Evolutionary conservation across 2,329 filamentous ascomycete species (phyloP).

Genomic region (Verticillium longisporum): DNA sequence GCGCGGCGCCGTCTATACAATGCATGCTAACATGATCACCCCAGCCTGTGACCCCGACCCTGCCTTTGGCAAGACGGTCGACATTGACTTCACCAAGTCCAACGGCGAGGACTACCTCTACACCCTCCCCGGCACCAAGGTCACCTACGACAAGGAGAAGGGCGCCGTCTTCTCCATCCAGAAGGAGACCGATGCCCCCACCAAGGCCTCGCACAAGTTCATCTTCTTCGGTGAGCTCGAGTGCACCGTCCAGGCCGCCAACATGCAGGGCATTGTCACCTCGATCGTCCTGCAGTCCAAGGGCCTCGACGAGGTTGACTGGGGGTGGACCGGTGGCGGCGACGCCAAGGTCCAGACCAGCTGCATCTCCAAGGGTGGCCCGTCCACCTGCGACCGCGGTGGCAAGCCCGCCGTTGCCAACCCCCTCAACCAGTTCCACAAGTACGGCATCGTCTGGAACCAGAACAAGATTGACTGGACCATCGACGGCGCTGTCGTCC

Average conservation of each 20-base stretch:
- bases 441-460: conserved; percentile 64
- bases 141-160: conserved; percentile 36
- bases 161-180: conserved; percentile 62
- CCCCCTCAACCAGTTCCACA: conserved; percentile 53
- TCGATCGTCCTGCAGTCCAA: conserved; percentile 86
- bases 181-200: conserved; percentile 58
- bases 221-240: conserved; percentile 95
- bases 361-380: conserved; percentile 73
- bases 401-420: conserved; percentile 51
- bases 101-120: conserved; percentile 56
- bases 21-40: conserved; percentile 9
- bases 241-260: conserved; percentile 68
- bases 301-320: conserved; percentile 89
- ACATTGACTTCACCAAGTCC: conserved; percentile 70
- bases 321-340: conserved; percentile 86
- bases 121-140: conserved; percentile 35
- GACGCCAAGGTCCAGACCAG: conserved; percentile 74
- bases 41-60: conserved; percentile 65
- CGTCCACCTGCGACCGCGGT: conserved; percentile 63
- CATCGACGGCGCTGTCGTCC: conserved; percentile 54
- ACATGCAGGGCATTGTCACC: conserved; percentile 82
- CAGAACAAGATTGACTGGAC: conserved; percentile 56
- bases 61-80: conserved; percentile 59
- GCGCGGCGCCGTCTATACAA: background rate
- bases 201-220: conserved; percentile 74